phyloP scores from a whole-genome alignment of 768 basidiomycete species.

The Coprinopsis strossmayeri region DNA sequence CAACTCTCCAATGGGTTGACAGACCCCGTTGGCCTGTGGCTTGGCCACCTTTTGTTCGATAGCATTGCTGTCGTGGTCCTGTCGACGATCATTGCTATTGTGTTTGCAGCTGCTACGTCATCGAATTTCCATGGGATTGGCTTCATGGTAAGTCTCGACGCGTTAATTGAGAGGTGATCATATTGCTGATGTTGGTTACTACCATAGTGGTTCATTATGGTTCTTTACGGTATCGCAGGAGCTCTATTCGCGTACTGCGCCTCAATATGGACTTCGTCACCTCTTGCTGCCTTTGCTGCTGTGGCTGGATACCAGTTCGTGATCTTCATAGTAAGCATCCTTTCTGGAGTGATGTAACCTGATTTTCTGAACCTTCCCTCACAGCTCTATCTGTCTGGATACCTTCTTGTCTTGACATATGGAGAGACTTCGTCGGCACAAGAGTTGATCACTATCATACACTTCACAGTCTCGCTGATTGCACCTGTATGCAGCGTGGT shows the following conservation, averaged over 20 bases:
- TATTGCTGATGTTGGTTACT: neutral
- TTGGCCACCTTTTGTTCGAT: slow-evolving; percentile 76
- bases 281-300: slow-evolving; percentile 67
- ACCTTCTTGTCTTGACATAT: slow-evolving; percentile 70
- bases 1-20: slow-evolving; percentile 72
- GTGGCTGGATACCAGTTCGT: slow-evolving; percentile 70
- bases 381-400: slow-evolving; percentile 59
- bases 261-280: slow-evolving; percentile 54
- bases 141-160: slow-evolving; percentile 39
- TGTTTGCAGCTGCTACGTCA: slow-evolving; percentile 45
- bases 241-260: slow-evolving; percentile 65
- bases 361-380: neutral
- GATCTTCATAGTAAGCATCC: slow-evolving; percentile 55
- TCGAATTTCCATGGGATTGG: slow-evolving; percentile 67
- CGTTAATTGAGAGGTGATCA: neutral
- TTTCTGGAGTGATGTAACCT: neutral
- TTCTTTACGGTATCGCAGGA: slow-evolving; percentile 63
- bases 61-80: slow-evolving; percentile 50
- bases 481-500: slow-evolving; percentile 69
- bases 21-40: slow-evolving; percentile 65
- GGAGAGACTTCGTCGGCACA: slow-evolving; percentile 52
- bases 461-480: slow-evolving; percentile 61
- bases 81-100: slow-evolving; percentile 55
- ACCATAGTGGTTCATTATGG: slow-evolving; percentile 60
- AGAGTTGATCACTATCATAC: slow-evolving; percentile 53